Percentiles rank a stretch among this genome's conserved stretches.
Conservation (phyloP, 2,329 filamentous ascomycete genomes). For the Sclerotinia subarctica region DNA sequence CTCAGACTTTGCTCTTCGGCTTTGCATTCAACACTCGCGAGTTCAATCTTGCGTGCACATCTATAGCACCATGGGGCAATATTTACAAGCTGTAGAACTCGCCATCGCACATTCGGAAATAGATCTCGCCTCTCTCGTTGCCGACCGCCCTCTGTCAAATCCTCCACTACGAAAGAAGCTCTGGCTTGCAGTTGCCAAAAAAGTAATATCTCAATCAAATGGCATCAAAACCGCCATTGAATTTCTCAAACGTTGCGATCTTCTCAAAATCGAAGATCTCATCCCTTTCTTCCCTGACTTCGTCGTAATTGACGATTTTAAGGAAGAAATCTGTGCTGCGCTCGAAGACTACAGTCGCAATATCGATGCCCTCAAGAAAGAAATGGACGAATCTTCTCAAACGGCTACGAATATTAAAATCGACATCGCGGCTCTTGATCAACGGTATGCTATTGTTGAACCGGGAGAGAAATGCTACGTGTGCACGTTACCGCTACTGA, state of each 20-base stretch:
- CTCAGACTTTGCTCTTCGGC: slow-evolving; percentile 88
- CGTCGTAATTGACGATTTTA: slow-evolving; percentile 98
- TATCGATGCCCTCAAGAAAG: slow-evolving; percentile 81
- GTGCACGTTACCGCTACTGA: slow-evolving; percentile 80
- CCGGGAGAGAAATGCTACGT: slow-evolving; percentile 92
- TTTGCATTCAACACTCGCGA: slow-evolving; percentile 92
- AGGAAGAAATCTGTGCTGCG: slow-evolving; percentile 92
- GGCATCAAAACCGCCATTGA: slow-evolving; percentile 93
- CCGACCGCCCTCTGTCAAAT: slow-evolving; percentile 78
- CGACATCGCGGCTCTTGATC: slow-evolving; percentile 81
- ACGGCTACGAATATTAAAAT: slow-evolving; percentile 88
- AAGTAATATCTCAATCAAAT: slow-evolving; percentile 81
- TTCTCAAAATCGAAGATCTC: slow-evolving; percentile 91
- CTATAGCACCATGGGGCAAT: slow-evolving; percentile 94
- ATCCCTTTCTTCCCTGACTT: slow-evolving; percentile 99
- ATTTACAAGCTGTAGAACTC: slow-evolving; percentile 86
- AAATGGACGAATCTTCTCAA: slow-evolving; percentile 92
- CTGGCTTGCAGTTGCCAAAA: slow-evolving; percentile 92
- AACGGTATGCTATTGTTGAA: slow-evolving; percentile 92
- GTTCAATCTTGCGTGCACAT: slow-evolving; percentile 96
- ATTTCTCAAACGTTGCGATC: slow-evolving; percentile 85
- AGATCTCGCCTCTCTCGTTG: slow-evolving; percentile 84
- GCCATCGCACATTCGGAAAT: slow-evolving; percentile 87
- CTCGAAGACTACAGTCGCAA: slow-evolving; percentile 90
- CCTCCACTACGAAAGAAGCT: slow-evolving; percentile 83